Evolutionary conservation across 371 early-diverging fungal genomes (phyloP), one percentile per base, ranked within the genome.

Genomic region (Zopfochytrium polystomum): DNA sequence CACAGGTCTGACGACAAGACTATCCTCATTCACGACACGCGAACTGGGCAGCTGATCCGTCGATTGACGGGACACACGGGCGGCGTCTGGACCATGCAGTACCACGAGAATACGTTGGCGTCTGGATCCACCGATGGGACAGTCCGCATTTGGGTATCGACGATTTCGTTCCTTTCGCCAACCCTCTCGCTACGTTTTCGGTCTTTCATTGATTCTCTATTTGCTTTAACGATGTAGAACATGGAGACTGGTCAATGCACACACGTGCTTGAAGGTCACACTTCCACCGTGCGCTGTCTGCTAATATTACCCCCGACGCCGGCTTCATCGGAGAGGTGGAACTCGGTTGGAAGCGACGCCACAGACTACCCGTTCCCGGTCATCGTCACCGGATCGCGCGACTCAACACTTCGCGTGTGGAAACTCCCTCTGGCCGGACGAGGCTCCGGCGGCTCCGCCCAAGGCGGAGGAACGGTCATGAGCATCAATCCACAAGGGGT

Each of bases 111-210:
- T 51, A 85, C 90, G 0, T 79, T n/a, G n/a, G n/a, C n/a, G n/a
- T n/a, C n/a, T n/a, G n/a, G n/a, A n/a, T n/a, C n/a, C n/a, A n/a
- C n/a, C 0, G 99, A 99, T 71, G 84, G 96, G 29, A 91, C 93
- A 0, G 90, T 97, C n/a, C 85, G 96, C 18, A 89, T 99, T 0
- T 99, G 99, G 99, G n/a, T n/a, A n/a, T n/a, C n/a, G n/a, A n/a
- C n/a, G n/a, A n/a, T n/a, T n/a, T n/a, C n/a, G n/a, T n/a, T n/a
- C n/a, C n/a, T n/a, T n/a, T n/a, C n/a, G n/a, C n/a, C n/a, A n/a
- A n/a, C n/a, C n/a, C n/a, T n/a, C n/a, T n/a, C n/a, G n/a, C n/a
- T n/a, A n/a, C n/a, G n/a, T n/a, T n/a, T n/a, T n/a, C n/a, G n/a
- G n/a, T n/a, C n/a, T n/a, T n/a, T n/a, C n/a, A n/a, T n/a, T n/a